These are phyloP conservation scores for Isabelozyma gotoi DNA, from an alignment of 805 yeast genomes.

Conservation along the genomic window DNA sequence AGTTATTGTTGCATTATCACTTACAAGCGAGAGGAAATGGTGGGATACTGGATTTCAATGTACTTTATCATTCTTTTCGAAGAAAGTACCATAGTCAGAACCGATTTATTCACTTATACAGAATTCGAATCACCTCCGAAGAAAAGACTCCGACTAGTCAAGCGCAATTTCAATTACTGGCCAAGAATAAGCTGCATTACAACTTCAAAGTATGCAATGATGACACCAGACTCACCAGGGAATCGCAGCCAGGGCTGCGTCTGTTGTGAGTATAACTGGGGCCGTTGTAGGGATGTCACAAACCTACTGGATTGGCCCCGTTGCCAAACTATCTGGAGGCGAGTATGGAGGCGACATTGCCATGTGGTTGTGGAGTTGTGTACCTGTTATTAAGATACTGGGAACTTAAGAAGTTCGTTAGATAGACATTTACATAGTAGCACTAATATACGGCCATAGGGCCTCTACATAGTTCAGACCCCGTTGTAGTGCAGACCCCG, in stretches of 20 bases:
- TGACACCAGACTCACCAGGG: constrained; percentile 62
- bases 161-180: constrained; percentile 32
- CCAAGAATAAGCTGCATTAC: constrained; percentile 46
- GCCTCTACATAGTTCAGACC: no score
- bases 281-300: constrained; percentile 89
- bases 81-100: constrained; percentile 75
- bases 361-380: constrained; percentile 67
- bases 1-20: no score
- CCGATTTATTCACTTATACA: constrained; percentile 35
- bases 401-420: constrained; percentile 54
- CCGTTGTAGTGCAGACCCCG: no score
- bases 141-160: constrained; percentile 7
- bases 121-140: constrained; percentile 21
- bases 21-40: no score
- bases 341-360: constrained; percentile 78
- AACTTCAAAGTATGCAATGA: constrained; percentile 79
- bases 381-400: constrained; percentile 66
- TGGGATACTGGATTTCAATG: constrained; percentile 88
- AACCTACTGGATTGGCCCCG: constrained; percentile 76
- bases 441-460: no score
- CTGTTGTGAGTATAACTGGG: constrained; percentile 71
- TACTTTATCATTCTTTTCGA: constrained; percentile 69
- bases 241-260: constrained; percentile 65
- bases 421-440: constrained; percentile 6
- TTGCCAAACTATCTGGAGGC: constrained; percentile 62